These are phyloP conservation scores for Pecoramyces ruminantium DNA, from an alignment of 192 early-diverging fungal genomes.

Conservation along the genomic window DNA sequence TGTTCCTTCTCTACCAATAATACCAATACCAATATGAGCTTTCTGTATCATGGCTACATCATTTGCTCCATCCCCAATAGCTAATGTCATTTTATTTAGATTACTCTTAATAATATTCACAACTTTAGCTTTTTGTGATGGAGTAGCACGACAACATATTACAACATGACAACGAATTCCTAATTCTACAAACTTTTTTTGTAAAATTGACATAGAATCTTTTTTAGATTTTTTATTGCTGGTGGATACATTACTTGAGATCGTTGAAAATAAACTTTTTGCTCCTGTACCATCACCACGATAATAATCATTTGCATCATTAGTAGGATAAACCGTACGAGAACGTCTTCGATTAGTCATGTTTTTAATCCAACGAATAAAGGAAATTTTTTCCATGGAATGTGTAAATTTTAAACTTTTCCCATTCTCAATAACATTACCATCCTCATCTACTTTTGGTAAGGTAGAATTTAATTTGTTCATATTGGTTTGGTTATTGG, in stretches of 20 bases:
- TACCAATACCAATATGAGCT: constrained; percentile 19
- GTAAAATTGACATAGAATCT: neutral
- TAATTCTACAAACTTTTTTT: neutral
- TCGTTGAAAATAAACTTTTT: neutral
- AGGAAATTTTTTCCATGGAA: neutral
- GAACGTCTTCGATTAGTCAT: neutral
- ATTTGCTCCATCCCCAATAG: constrained; percentile 48
- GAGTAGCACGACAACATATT: constrained; percentile 37
- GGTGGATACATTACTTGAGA: neutral
- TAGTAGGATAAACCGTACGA: neutral
- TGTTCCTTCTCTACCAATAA: constrained; percentile 35
- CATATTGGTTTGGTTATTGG: neutral
- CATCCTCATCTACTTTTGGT: neutral
- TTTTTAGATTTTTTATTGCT: neutral
- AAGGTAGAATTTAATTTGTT: neutral
- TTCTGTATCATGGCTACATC: constrained; percentile 42
- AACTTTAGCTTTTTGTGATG: constrained; percentile 29
- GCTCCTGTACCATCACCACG: neutral
- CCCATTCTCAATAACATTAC: neutral
- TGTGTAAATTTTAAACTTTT: neutral
- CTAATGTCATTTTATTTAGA: constrained; percentile 9
- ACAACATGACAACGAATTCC: neutral
- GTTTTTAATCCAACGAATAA: neutral
- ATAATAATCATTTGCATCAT: neutral
- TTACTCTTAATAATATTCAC: constrained; percentile 16